Conservation (phyloP, 176 grass and related monocot genomes). For the Bolboschoenus planiculmis region DNA sequence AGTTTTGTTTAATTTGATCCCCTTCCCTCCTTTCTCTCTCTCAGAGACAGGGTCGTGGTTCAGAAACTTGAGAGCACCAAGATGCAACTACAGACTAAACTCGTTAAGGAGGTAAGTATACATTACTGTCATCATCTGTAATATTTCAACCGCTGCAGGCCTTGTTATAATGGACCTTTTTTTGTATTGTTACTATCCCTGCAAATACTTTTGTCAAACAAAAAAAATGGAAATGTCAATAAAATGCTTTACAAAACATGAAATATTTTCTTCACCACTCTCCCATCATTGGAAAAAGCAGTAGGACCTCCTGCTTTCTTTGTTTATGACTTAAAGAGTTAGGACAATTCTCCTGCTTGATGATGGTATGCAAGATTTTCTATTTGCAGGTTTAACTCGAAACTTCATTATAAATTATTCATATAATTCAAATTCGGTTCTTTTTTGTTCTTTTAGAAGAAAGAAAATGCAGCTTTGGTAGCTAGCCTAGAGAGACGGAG, state of each 20-base stretch:
- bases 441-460: slow-evolving; percentile 46
- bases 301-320: not conserved
- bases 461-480: slow-evolving; percentile 66
- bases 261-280: not conserved
- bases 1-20: not conserved
- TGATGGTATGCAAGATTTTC: not conserved
- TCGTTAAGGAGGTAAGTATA: slow-evolving; percentile 57
- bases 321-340: not conserved
- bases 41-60: slow-evolving; percentile 44
- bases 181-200: not conserved
- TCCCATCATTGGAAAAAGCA: not conserved
- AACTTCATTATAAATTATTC: not conserved
- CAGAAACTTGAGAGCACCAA: slow-evolving; percentile 69
- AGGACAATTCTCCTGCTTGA: slow-evolving; percentile 7
- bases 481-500: slow-evolving; percentile 57
- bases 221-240: not conserved
- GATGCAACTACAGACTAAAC: slow-evolving; percentile 72
- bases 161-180: not conserved
- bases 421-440: slow-evolving; percentile 3
- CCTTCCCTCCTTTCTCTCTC: slow-evolving; percentile 19
- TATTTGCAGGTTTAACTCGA: not conserved
- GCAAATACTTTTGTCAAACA: not conserved
- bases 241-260: not conserved
- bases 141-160: not conserved
- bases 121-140: not conserved